These are phyloP conservation scores for Lunasporangiospora selenospora DNA, from an alignment of 192 early-diverging fungal species.

Conservation along the genomic window DNA sequence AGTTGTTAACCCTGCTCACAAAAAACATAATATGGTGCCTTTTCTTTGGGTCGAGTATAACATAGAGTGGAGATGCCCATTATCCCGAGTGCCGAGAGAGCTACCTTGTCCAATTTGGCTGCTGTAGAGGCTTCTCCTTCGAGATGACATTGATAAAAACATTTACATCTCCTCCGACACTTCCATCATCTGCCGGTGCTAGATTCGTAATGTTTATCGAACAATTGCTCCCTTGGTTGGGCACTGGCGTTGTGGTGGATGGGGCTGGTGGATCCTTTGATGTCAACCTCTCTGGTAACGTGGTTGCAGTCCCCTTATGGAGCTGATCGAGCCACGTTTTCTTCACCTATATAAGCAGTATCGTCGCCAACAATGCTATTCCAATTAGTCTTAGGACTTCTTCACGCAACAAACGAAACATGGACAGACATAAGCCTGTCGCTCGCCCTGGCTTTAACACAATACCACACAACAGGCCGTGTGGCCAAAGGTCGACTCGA, in stretches of 20 bases:
- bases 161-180: slow-evolving; percentile 24
- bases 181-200: background rate
- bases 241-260: background rate
- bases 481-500: slow-evolving; percentile 49
- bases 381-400: background rate
- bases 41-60: too few relatives aligned
- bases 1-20: too few relatives aligned
- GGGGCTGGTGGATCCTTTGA: background rate
- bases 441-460: too few relatives aligned
- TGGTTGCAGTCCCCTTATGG: slow-evolving; percentile 24
- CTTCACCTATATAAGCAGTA: slow-evolving; percentile 31
- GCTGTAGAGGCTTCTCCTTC: slow-evolving; percentile 18
- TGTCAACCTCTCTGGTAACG: slow-evolving; percentile 11
- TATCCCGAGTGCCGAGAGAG: too few relatives aligned
- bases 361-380: too few relatives aligned
- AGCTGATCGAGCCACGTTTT: slow-evolving; percentile 43
- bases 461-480: slow-evolving; percentile 65
- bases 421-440: too few relatives aligned
- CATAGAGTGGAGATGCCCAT: too few relatives aligned
- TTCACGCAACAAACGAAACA: background rate
- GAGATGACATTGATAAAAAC: slow-evolving; percentile 46
- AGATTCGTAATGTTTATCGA: too few relatives aligned
- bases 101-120: slow-evolving; percentile 37
- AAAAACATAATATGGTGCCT: too few relatives aligned
- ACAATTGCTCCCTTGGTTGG: too few relatives aligned